These are phyloP conservation scores for Fusarium algeriense DNA, from an alignment of 2,329 filamentous ascomycete species.

Conservation along the genomic window DNA sequence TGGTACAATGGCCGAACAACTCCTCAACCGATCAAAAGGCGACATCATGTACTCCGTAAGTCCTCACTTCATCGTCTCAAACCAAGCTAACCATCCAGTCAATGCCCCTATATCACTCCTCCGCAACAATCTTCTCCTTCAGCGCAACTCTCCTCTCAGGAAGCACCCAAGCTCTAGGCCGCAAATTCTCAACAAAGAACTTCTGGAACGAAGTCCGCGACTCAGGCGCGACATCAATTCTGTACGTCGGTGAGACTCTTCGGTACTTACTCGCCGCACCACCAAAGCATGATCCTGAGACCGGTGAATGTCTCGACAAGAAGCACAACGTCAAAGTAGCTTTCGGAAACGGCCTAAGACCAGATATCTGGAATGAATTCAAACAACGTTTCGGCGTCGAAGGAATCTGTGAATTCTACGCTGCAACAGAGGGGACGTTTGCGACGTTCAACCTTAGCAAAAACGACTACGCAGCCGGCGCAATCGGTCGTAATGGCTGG, in stretches of 20 bases:
- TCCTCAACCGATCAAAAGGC: constrained; percentile 67
- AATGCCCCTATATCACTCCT: constrained; percentile 92
- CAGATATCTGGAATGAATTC: constrained; percentile 87
- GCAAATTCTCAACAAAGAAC: constrained; percentile 80
- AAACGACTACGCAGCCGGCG: constrained; percentile 80
- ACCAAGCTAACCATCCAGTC: constrained; percentile 60
- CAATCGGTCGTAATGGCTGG: constrained; percentile 79
- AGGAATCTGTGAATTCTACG: constrained; percentile 84
- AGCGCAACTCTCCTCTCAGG: constrained; percentile 69
- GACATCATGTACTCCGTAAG: constrained; percentile 82
- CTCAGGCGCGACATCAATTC: constrained; percentile 78
- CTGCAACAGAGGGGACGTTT: constrained; percentile 77
- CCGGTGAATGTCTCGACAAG: constrained; percentile 76
- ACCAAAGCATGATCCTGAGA: constrained; percentile 70
- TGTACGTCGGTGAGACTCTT: constrained; percentile 90
- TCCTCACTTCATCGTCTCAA: background rate
- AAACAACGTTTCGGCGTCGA: constrained; percentile 83
- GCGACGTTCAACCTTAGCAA: constrained; percentile 79
- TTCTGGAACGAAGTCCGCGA: constrained; percentile 84
- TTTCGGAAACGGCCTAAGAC: constrained; percentile 87
- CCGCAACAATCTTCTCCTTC: constrained; percentile 79
- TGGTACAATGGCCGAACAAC: constrained; percentile 52
- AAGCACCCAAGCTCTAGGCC: constrained; percentile 77
- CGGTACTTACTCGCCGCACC: constrained; percentile 82
- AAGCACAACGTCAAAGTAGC: constrained; percentile 79